phyloP scores from a whole-genome alignment of 495 filamentous ascomycete species.

The Aspergillus diversus region DNA sequence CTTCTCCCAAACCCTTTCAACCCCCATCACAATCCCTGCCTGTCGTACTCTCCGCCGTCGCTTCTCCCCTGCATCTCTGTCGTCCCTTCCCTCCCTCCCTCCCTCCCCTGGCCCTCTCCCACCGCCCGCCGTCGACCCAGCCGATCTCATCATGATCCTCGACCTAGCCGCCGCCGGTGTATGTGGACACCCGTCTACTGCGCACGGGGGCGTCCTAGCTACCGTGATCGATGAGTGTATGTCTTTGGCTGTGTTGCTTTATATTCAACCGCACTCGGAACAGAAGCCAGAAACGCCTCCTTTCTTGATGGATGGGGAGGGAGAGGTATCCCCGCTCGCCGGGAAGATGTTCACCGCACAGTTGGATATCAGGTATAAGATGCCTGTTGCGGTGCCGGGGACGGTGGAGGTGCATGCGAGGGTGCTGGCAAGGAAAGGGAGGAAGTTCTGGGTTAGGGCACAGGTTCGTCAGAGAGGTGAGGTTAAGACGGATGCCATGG shows the following conservation, averaged over 20 bases:
- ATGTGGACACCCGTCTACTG: conserved; percentile 43
- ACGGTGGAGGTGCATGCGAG: conserved; percentile 37
- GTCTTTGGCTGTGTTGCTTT: conserved; percentile 40
- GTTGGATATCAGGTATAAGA: conserved; percentile 46
- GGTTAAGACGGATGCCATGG: conserved; percentile 46
- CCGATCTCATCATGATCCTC: conserved; percentile 45
- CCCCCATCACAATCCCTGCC: conserved; percentile 43
- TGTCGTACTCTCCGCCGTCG: conserved; percentile 40
- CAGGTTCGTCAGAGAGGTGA: conserved; percentile 42
- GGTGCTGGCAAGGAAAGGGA: conserved; percentile 38
- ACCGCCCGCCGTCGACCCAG: conserved; percentile 28
- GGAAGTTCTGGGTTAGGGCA: conserved; percentile 47
- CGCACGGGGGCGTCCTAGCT: conserved; percentile 60
- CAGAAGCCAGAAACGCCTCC: too few relatives aligned
- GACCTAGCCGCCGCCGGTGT: conserved; percentile 40
- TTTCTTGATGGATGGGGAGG: not conserved
- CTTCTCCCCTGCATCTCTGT: conserved; percentile 25
- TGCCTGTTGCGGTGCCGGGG: conserved; percentile 37
- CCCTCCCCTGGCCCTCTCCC: conserved; percentile 41
- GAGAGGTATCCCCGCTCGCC: conserved; percentile 16
- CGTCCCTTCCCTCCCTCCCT: conserved; percentile 22
- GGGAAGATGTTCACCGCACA: conserved; percentile 43
- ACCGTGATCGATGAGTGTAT: conserved; percentile 71
- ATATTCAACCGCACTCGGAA: conserved; percentile 15
- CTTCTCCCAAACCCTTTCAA: conserved; percentile 41